These are phyloP conservation scores for Colletotrichum sansevieriae DNA, from an alignment of 2,329 filamentous ascomycete genomes.

Conservation along the genomic window DNA sequence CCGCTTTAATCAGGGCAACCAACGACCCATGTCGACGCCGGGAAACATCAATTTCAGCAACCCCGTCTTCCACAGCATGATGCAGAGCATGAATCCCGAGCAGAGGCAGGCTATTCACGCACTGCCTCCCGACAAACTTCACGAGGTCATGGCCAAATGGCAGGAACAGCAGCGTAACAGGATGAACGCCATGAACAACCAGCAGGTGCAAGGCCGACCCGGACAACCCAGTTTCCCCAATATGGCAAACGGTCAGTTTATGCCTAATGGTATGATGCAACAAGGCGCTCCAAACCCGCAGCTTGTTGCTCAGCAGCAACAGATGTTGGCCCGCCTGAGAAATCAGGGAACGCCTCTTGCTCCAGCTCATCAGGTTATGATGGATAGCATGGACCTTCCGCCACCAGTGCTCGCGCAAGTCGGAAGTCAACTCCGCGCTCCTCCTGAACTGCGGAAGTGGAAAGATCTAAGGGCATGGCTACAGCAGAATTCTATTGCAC, in stretches of 20 bases:
- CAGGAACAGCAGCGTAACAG: slow-evolving; percentile 54
- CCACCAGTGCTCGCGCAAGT: slow-evolving; percentile 50
- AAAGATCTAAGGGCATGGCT: slow-evolving; percentile 60
- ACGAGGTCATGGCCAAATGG: slow-evolving; percentile 66
- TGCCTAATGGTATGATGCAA: slow-evolving; percentile 49
- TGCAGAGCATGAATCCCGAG: slow-evolving; percentile 61
- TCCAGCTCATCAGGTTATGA: slow-evolving; percentile 54
- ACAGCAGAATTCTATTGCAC: slow-evolving; percentile 52
- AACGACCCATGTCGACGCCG: slow-evolving; percentile 56
- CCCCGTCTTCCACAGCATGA: slow-evolving; percentile 56
- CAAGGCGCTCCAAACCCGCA: slow-evolving; percentile 48
- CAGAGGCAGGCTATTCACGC: slow-evolving; percentile 58
- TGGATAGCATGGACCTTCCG: slow-evolving; percentile 64
- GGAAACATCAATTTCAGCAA: slow-evolving; percentile 47
- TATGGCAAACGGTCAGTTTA: slow-evolving; percentile 46
- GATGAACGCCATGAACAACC: slow-evolving; percentile 48
- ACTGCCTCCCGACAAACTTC: slow-evolving; percentile 63
- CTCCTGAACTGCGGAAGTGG: slow-evolving; percentile 63
- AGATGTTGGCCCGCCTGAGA: slow-evolving; percentile 44
- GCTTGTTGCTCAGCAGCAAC: slow-evolving; percentile 47
- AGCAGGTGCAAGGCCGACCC: slow-evolving; percentile 51
- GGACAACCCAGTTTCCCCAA: slow-evolving; percentile 48
- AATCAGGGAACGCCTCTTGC: slow-evolving; percentile 42
- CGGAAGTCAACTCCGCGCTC: slow-evolving; percentile 48
- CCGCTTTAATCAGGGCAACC: slow-evolving; percentile 67